Evolutionary conservation across 1,284 basidiomycete genomes (phyloP).

Genomic region (Fomitopsis betulina): DNA sequence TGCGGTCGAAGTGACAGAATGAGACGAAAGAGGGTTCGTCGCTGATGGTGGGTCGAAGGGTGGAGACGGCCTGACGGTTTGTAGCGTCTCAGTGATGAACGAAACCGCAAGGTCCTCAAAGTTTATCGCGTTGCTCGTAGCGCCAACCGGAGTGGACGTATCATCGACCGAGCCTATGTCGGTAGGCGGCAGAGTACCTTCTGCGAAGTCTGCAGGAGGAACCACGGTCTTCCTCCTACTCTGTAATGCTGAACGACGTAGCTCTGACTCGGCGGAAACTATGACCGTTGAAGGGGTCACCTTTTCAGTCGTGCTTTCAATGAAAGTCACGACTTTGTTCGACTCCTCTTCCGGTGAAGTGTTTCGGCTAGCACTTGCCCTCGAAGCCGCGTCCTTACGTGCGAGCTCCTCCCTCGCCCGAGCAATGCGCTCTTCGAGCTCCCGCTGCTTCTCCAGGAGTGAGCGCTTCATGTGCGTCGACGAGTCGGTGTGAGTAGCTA

Average conservation of each 20-base stretch:
- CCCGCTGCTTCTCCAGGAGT: constrained; percentile 35
- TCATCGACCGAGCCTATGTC: no score
- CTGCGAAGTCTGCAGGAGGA: background rate
- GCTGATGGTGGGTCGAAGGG: background rate
- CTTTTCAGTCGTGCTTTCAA: background rate
- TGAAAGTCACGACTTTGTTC: background rate
- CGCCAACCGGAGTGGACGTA: background rate
- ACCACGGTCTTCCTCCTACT: background rate
- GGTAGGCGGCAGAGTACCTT: no score
- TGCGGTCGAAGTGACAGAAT: background rate
- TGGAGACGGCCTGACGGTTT: constrained; percentile 23
- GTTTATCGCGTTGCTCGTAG: background rate
- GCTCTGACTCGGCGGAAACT: background rate
- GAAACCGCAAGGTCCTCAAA: constrained; percentile 8
- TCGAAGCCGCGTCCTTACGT: background rate
- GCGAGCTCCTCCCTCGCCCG: constrained; percentile 31
- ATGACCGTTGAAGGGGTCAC: background rate
- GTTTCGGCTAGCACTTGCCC: background rate
- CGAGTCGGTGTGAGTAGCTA: background rate
- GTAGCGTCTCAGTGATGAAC: constrained; percentile 40
- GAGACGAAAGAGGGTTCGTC: background rate
- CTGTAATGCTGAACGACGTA: background rate
- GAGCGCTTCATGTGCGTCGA: constrained; percentile 25
- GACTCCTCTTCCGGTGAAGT: background rate
- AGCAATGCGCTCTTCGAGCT: constrained; percentile 38